Percentiles rank a stretch among this genome's conserved stretches.
Evolutionary conservation across 495 filamentous ascomycete genomes (phyloP).

Genomic region (Jackrogersella multiformis): DNA sequence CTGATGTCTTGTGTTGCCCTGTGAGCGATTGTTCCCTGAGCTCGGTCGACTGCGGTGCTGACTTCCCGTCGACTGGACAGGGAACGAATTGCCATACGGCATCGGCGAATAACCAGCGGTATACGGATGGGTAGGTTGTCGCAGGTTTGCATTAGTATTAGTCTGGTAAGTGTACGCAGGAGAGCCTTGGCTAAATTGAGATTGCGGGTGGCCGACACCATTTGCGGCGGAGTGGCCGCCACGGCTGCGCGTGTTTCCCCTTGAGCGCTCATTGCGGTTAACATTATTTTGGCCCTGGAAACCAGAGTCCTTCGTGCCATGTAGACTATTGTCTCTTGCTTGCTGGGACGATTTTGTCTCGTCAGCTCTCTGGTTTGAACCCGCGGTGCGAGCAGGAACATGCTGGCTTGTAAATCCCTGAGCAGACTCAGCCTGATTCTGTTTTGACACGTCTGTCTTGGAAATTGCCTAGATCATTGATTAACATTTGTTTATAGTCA

Average conservation of each 20-base stretch:
- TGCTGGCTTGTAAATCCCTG: constrained; percentile 24
- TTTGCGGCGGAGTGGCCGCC: constrained; percentile 36
- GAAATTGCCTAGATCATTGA: constrained; percentile 15
- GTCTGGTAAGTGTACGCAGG: constrained; percentile 29
- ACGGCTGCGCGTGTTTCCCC: constrained; percentile 39
- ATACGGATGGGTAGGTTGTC: constrained; percentile 61
- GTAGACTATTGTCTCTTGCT: constrained; percentile 32
- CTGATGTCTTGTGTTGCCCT: constrained; percentile 35
- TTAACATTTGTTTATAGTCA: background rate
- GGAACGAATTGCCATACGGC: constrained; percentile 39
- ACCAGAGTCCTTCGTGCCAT: constrained; percentile 28
- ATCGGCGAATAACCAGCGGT: constrained; percentile 43
- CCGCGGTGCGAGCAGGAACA: constrained; percentile 1
- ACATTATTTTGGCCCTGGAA: constrained; percentile 32
- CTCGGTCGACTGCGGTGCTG: constrained; percentile 34
- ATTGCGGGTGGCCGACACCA: constrained; percentile 31
- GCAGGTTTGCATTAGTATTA: constrained; percentile 51
- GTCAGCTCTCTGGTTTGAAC: constrained; percentile 32
- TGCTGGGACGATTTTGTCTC: constrained; percentile 32
- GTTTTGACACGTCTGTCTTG: constrained; percentile 37
- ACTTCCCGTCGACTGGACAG: constrained; percentile 23
- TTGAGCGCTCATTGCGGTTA: constrained; percentile 36
- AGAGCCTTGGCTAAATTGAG: constrained; percentile 34
- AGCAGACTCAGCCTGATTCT: constrained; percentile 26
- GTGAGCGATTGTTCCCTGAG: constrained; percentile 36